Conservation (phyloP, 148 eudicot genomes). For the Hydrangea macrophylla region DNA sequence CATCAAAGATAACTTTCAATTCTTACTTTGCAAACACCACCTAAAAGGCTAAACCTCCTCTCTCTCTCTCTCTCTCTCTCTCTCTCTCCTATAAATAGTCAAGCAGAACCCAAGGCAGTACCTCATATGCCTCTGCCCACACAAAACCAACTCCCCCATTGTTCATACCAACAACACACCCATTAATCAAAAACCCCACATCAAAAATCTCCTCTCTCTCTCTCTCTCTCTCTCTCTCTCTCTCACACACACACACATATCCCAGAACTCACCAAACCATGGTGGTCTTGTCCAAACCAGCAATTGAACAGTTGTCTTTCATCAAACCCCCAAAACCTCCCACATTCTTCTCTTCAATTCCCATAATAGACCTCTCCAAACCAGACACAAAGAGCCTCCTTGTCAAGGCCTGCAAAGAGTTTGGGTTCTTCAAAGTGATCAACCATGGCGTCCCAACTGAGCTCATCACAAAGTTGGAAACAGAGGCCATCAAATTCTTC, state of each 20-base stretch:
- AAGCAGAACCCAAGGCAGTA: slow-evolving; percentile 6
- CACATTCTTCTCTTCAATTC: slow-evolving; percentile 27
- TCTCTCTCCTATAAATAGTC: slow-evolving; percentile 30
- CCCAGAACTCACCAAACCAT: slow-evolving; percentile 12
- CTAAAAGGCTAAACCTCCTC: too few species aligned
- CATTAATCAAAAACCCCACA: not conserved
- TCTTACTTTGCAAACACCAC: too few species aligned
- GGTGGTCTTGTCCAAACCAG: slow-evolving; percentile 43
- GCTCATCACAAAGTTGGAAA: slow-evolving; percentile 33
- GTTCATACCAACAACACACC: not conserved
- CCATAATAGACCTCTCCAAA: slow-evolving; percentile 51
- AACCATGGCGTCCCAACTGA: slow-evolving; percentile 49
- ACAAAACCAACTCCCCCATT: not conserved
- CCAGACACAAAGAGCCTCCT: slow-evolving; percentile 39
- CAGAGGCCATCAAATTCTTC: slow-evolving; percentile 44
- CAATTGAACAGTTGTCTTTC: slow-evolving; percentile 32
- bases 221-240: not conserved
- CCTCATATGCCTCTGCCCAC: slow-evolving; percentile 6
- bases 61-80: too few species aligned
- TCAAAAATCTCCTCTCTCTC: not conserved
- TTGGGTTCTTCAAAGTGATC: slow-evolving; percentile 55
- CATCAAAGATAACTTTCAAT: too few species aligned
- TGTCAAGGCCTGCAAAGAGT: slow-evolving; percentile 53
- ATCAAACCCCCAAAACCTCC: slow-evolving; percentile 24
- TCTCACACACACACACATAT: too few species aligned